Evolutionary conservation across 2,329 filamentous ascomycete genomes (phyloP).

Genomic region (Fusarium verrucosum): DNA sequence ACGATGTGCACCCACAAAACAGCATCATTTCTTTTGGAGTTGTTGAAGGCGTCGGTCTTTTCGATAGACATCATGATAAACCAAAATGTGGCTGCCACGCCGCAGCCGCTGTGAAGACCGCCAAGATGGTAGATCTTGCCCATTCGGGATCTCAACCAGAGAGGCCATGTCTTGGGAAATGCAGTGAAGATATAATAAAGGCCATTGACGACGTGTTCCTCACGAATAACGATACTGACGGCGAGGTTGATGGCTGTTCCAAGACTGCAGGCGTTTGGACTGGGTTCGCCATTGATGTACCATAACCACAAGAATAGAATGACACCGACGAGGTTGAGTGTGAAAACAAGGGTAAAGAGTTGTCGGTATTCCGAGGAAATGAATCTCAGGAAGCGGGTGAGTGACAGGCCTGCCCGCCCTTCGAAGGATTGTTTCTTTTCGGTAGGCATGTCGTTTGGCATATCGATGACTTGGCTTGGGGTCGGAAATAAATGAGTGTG

Average conservation of each 20-base stretch:
- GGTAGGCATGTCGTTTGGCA: no score
- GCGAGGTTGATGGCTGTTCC: constrained; percentile 55
- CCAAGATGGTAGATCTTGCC: constrained; percentile 59
- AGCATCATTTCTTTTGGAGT: not conserved
- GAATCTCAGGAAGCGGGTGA: constrained; percentile 36
- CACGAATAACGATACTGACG: constrained; percentile 56
- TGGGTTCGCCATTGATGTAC: constrained; percentile 45
- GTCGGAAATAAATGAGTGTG: constrained; percentile 8
- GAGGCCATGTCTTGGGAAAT: constrained; percentile 52
- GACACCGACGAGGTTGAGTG: constrained; percentile 52
- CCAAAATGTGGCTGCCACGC: constrained; percentile 30
- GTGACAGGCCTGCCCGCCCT: constrained; percentile 15
- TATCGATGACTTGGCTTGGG: constrained; percentile 4
- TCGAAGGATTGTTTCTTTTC: not conserved
- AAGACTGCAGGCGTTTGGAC: constrained; percentile 48
- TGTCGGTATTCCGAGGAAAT: constrained; percentile 54
- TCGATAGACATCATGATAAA: constrained; percentile 34
- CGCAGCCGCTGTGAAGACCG: constrained; percentile 43
- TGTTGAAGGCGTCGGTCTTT: constrained; percentile 14
- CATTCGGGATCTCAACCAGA: constrained; percentile 52
- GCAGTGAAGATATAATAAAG: constrained; percentile 53
- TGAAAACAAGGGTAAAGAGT: constrained; percentile 59
- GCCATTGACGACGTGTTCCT: constrained; percentile 59
- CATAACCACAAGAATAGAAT: constrained; percentile 26
- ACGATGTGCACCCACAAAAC: constrained; percentile 16